Conservation (phyloP, 2,329 filamentous ascomycete genomes). For the Penicillium decumbens region DNA sequence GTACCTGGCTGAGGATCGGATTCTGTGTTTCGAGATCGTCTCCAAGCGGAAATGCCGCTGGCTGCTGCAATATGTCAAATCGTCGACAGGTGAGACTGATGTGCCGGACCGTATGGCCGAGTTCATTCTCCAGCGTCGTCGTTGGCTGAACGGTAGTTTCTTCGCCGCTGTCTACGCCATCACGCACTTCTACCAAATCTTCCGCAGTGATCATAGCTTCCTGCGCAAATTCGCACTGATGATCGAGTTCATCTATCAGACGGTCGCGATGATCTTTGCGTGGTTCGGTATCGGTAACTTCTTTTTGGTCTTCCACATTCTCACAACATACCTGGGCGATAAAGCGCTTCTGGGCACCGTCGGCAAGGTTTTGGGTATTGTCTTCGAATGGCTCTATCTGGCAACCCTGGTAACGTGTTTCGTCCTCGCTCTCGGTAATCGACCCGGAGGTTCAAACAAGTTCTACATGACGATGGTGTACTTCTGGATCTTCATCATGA, state of each 20-base stretch:
- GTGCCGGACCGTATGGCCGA: conserved; percentile 92
- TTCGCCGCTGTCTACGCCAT: conserved; percentile 95
- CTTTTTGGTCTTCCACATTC: conserved; percentile 96
- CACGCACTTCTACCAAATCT: conserved; percentile 93
- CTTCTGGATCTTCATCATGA: conserved; percentile 96
- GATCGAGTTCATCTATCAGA: conserved; percentile 90
- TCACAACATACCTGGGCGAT: conserved; percentile 78
- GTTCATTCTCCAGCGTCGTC: conserved; percentile 87
- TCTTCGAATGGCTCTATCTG: conserved; percentile 96
- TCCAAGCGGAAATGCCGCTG: conserved; percentile 96
- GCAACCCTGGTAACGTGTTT: conserved; percentile 91
- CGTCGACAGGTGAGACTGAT: conserved; percentile 91
- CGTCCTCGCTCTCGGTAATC: conserved; percentile 87
- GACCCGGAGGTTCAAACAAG: conserved; percentile 86
- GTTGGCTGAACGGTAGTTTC: conserved; percentile 98
- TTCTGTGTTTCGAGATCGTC: conserved; percentile 69
- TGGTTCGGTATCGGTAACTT: conserved; percentile 99
- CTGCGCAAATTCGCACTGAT: conserved; percentile 85
- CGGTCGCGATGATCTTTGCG: conserved; percentile 92
- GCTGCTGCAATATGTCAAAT: conserved; percentile 98
- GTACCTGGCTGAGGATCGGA: conserved; percentile 51
- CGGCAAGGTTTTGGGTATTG: conserved; percentile 75
- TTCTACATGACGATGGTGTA: conserved; percentile 97
- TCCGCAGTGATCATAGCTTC: conserved; percentile 84
- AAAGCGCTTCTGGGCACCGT: conserved; percentile 65